Percentiles rank a stretch among this genome's conserved stretches.
These are phyloP conservation scores for Diaporthe sp. DNA, from an alignment of 2,329 filamentous ascomycete genomes.

Conservation along the genomic window DNA sequence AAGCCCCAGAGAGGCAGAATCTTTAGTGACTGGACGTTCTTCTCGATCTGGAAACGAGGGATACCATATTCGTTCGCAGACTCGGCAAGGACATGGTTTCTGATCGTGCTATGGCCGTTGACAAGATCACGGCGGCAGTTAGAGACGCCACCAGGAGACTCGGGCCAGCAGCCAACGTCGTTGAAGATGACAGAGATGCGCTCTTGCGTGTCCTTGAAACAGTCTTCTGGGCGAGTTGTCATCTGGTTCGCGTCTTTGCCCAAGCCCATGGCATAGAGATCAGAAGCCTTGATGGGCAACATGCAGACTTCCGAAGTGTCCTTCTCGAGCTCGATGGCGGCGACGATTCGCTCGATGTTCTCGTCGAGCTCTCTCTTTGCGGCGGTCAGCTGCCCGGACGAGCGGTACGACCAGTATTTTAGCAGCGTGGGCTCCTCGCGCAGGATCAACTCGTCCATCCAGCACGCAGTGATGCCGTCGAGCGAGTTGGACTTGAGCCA, in stretches of 20 bases:
- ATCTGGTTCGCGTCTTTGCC: constrained; percentile 56
- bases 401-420: constrained; percentile 59
- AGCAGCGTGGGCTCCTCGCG: constrained; percentile 58
- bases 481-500: constrained; percentile 60
- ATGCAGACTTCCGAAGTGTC: constrained; percentile 53
- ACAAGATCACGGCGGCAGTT: constrained; percentile 68
- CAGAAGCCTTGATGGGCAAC: constrained; percentile 54
- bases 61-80: constrained; percentile 67
- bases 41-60: constrained; percentile 67
- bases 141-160: constrained; percentile 66
- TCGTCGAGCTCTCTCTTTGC: constrained; percentile 58
- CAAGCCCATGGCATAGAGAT: constrained; percentile 57
- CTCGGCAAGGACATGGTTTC: constrained; percentile 67
- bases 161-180: constrained; percentile 66
- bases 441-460: constrained; percentile 63
- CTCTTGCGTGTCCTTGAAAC: constrained; percentile 60
- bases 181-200: constrained; percentile 64
- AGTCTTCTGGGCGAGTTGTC: constrained; percentile 54
- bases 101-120: constrained; percentile 64
- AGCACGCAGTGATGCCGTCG: constrained; percentile 62
- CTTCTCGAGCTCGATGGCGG: constrained; percentile 53
- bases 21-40: constrained; percentile 66
- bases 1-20: constrained; percentile 67
- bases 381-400: constrained; percentile 54
- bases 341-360: constrained; percentile 51